Evolutionary conservation across 805 yeast species (phyloP), one percentile per base, ranked within the genome.

Genomic region (Nadsonia fulvescens): DNA sequence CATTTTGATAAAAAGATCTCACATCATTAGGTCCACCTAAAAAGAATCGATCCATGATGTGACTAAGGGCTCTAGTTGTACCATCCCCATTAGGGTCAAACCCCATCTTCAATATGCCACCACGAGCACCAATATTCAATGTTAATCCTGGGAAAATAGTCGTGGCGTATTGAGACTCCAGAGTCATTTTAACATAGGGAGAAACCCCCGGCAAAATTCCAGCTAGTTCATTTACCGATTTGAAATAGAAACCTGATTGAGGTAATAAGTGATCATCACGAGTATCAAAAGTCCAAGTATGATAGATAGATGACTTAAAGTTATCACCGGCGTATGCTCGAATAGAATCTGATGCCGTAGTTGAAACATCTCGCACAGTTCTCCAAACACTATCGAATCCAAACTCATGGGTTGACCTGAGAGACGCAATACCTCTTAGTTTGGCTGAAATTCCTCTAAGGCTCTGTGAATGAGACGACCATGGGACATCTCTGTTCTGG

Each of bases 11-110:
- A 42, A 75, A 78, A 1, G 83, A 81, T 31, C 75, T 57, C 15
- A 81, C 66, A 28, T 72, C 74, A 29, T 69, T 62, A 8, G 70
- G 64, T 0, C 93, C 94, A 10, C 94, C 92, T 23, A 77, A 56
- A 41, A 71, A 78, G 45, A 83, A 86, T 36, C 77, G 63, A 47
- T 86, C 98, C 43, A 72, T 62, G 15, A 72, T 42, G 40, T 76
- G 83, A 50, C 27, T 30, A 8, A 25, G 12, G n/a, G n/a, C n/a
- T n/a, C n/a, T n/a, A n/a, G n/a, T n/a, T n/a, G n/a, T n/a, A n/a
- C n/a, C n/a, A n/a, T n/a, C n/a, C n/a, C n/a, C n/a, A n/a, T n/a
- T n/a, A n/a, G n/a, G 12, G 13, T 12, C n/a, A 22, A 22, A 6
- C 4, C 31, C 28, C 16, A 17, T 17, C 28, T 37, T 26, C 15